These are phyloP conservation scores for Penicillium decumbens DNA, from an alignment of 2,329 filamentous ascomycete species.

Conservation along the genomic window DNA sequence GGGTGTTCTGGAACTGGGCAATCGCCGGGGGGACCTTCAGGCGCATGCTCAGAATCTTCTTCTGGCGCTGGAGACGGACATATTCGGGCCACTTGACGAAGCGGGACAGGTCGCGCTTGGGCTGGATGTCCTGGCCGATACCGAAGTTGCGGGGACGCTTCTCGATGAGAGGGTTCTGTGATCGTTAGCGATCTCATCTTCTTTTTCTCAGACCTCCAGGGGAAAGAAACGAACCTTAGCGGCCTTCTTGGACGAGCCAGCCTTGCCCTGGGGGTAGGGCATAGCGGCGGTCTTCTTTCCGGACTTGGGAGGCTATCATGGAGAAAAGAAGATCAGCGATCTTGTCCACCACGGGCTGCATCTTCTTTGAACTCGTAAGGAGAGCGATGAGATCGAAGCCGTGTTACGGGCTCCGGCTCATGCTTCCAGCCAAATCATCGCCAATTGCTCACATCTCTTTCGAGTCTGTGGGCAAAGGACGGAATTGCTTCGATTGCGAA, in stretches of 20 bases:
- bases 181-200: conserved; percentile 14
- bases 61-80: conserved; percentile 91
- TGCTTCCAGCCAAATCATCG: conserved; percentile 54
- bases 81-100: conserved; percentile 99
- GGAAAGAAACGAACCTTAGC: conserved; percentile 71
- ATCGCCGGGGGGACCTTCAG: conserved; percentile 98
- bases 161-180: conserved; percentile 97
- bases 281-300: conserved; percentile 98
- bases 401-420: conserved; percentile 50
- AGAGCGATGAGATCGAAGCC: conserved; percentile 49
- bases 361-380: conserved; percentile 91
- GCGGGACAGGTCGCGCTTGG: conserved; percentile 87
- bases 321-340: conserved; percentile 95
- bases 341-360: conserved; percentile 66
- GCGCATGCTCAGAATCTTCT: conserved; percentile 95
- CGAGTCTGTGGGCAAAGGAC: conserved; percentile 31
- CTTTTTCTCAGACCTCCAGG: conserved; percentile 9
- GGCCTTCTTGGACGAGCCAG: conserved; percentile 80
- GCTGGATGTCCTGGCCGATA: conserved; percentile 98
- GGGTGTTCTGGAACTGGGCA: conserved; percentile 94
- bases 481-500: conserved; percentile 36
- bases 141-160: conserved; percentile 96
- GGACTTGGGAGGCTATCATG: conserved; percentile 98
- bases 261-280: conserved; percentile 93
- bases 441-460: conserved; percentile 31